These are phyloP conservation scores for Chaetomiaceae sp. DNA, from an alignment of 2,329 filamentous ascomycete species.

Conservation along the genomic window DNA sequence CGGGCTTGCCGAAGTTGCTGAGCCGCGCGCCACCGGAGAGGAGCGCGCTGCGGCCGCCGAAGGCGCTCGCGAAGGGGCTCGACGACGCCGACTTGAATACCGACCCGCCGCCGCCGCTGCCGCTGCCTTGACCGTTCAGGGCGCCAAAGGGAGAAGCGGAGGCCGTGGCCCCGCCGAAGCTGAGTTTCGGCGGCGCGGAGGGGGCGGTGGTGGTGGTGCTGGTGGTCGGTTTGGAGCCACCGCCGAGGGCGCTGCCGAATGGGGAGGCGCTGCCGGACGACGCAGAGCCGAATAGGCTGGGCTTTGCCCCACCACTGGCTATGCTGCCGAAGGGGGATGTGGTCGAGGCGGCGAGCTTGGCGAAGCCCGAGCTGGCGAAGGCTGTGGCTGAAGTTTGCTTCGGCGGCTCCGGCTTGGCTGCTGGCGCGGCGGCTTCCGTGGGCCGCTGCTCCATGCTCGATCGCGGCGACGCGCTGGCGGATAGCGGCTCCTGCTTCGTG, in stretches of 20 bases:
- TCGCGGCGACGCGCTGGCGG: constrained; percentile 17
- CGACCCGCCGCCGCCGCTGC: constrained; percentile 14
- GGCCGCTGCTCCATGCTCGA: constrained; percentile 20
- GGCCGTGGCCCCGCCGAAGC: constrained; percentile 38
- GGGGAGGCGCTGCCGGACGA: constrained; percentile 37
- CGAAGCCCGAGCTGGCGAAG: constrained; percentile 64
- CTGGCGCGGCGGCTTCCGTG: constrained; percentile 21
- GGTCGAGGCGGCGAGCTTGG: constrained; percentile 55
- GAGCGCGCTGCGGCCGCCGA: constrained; percentile 39
- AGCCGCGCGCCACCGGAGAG: constrained; percentile 44
- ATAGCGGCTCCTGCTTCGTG: constrained; percentile 18
- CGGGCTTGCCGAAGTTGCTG: constrained; percentile 66
- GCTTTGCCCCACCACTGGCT: constrained; percentile 38
- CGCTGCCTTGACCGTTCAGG: constrained; percentile 28
- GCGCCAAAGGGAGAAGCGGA: constrained; percentile 44
- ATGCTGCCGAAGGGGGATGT: constrained; percentile 59
- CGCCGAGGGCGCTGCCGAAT: constrained; percentile 30
- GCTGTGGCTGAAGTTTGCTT: constrained; percentile 49
- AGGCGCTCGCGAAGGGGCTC: constrained; percentile 47
- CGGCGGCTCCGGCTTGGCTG: constrained; percentile 26
- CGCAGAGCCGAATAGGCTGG: constrained; percentile 48
- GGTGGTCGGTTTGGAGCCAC: constrained; percentile 28
- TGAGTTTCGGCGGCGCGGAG: constrained; percentile 39
- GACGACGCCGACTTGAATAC: constrained; percentile 22
- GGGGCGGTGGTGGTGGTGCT: too few species aligned